These are phyloP conservation scores for Dryas alaskensis DNA, from an alignment of 306 rosid species.

Conservation along the genomic window DNA sequence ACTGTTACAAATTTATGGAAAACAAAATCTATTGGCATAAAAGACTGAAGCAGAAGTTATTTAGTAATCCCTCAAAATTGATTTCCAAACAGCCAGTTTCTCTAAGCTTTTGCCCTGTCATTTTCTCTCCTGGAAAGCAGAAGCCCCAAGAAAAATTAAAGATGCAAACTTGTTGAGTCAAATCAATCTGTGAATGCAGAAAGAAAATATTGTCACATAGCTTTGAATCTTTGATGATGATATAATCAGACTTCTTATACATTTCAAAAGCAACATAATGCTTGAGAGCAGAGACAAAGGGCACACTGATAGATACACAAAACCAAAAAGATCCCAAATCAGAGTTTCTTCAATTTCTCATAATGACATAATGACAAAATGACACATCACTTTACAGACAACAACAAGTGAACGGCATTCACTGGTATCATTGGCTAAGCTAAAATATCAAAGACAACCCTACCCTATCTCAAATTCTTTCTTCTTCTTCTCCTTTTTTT, in stretches of 20 bases:
- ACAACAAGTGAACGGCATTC: constrained; percentile 31
- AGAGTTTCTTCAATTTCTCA: constrained; percentile 40
- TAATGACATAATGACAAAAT: constrained; percentile 50
- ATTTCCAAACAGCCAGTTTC: background rate
- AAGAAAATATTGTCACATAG: constrained; percentile 8
- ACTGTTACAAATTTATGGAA: no score
- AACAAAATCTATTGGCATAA: no score
- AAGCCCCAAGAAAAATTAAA: constrained; percentile 2
- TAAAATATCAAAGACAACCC: constrained; percentile 1
- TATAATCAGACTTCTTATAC: constrained; percentile 20
- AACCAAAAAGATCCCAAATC: constrained; percentile 34
- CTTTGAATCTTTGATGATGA: background rate
- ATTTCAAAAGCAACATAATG: constrained; percentile 25
- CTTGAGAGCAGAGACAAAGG: constrained; percentile 23
- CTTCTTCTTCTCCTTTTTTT: background rate
- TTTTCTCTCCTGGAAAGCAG: background rate
- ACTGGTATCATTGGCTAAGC: constrained; percentile 34
- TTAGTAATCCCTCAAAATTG: background rate
- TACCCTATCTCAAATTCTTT: background rate
- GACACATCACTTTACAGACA: constrained; percentile 50
- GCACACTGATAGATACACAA: constrained; percentile 12
- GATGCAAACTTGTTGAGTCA: constrained; percentile 3
- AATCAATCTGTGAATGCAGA: constrained; percentile 3
- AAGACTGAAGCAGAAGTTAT: no score
- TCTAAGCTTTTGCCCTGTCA: background rate